phyloP scores from a whole-genome alignment of 2,329 filamentous ascomycete species.

The Pezicula carpinea region DNA sequence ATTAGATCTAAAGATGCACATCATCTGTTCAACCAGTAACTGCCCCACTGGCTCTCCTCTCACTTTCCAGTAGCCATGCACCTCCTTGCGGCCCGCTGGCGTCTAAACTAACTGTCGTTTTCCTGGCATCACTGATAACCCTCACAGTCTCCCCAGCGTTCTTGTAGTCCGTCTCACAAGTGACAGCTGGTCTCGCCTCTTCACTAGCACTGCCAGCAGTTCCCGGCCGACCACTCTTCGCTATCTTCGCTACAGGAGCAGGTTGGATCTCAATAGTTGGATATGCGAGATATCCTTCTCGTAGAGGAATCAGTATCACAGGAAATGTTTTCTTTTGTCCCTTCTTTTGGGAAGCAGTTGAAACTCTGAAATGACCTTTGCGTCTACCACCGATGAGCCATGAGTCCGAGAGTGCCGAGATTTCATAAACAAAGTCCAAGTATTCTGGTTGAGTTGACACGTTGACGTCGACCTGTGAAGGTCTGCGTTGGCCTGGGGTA shows the following conservation, averaged over 20 bases:
- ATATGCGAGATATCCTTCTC: conserved; percentile 71
- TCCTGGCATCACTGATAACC: conserved; percentile 66
- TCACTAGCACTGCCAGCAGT: conserved; percentile 15
- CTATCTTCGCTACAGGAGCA: conserved; percentile 33
- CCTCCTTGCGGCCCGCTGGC: conserved; percentile 61
- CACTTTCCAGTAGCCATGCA: conserved; percentile 62
- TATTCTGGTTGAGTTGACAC: conserved; percentile 27
- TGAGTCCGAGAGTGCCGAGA: conserved; percentile 65
- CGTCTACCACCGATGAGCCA: conserved; percentile 85
- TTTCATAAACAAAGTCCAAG: conserved; percentile 78
- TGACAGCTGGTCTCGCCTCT: conserved; percentile 30
- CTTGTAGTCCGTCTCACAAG: conserved; percentile 74
- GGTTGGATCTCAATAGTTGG: conserved; percentile 76
- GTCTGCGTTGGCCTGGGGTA: conserved; percentile 18
- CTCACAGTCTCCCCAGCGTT: conserved; percentile 74
- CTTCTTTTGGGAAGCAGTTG: conserved; percentile 37
- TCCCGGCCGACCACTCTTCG: conserved; percentile 6
- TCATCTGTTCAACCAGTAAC: conserved; percentile 9
- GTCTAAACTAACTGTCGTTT: conserved; percentile 70
- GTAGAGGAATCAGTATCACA: conserved; percentile 74
- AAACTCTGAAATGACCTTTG: conserved; percentile 70
- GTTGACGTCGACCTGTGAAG: neutral
- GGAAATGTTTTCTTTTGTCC: conserved; percentile 51
- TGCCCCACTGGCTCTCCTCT: conserved; percentile 29
- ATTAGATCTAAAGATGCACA: neutral